phyloP scores from a whole-genome alignment of 345 rosid genomes.

The Populus euphratica region DNA sequence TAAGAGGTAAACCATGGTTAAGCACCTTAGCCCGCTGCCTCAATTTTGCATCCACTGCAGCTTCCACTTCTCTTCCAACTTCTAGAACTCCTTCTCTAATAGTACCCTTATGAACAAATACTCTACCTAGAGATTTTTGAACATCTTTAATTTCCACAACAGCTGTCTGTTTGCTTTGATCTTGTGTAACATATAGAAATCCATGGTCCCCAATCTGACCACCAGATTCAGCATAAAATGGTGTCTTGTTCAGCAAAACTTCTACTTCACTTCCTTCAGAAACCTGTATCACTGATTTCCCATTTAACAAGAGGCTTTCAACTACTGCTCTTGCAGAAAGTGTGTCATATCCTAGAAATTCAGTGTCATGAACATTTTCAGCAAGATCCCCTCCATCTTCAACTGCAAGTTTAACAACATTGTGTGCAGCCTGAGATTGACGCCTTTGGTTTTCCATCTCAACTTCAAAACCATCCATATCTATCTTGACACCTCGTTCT shows the following conservation, averaged over 20 bases:
- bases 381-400: slow-evolving; percentile 50
- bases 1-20: background rate
- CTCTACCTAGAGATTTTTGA: slow-evolving; percentile 60
- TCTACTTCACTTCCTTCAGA: slow-evolving; percentile 85
- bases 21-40: slow-evolving; percentile 84
- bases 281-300: slow-evolving; percentile 74
- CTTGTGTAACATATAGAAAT: slow-evolving; percentile 50
- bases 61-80: slow-evolving; percentile 93
- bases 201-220: slow-evolving; percentile 94
- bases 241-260: slow-evolving; percentile 77
- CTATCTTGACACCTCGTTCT: slow-evolving; percentile 63
- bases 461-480: slow-evolving; percentile 62
- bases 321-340: slow-evolving; percentile 72
- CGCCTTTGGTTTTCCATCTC: slow-evolving; percentile 92
- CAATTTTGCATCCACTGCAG: slow-evolving; percentile 63
- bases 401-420: slow-evolving; percentile 69
- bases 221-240: slow-evolving; percentile 96
- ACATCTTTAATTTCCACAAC: slow-evolving; percentile 87
- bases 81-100: slow-evolving; percentile 68
- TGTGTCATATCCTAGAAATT: slow-evolving; percentile 74
- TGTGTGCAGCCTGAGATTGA: slow-evolving; percentile 85
- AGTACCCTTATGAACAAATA: slow-evolving; percentile 83
- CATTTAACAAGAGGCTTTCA: slow-evolving; percentile 67
- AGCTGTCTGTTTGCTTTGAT: slow-evolving; percentile 44
- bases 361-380: slow-evolving; percentile 57